A percentile compares a stretch with the other conserved stretches of the same genome.
Conservation (phyloP, 2,329 filamentous ascomycete species). For the Beauveria sp. region DNA sequence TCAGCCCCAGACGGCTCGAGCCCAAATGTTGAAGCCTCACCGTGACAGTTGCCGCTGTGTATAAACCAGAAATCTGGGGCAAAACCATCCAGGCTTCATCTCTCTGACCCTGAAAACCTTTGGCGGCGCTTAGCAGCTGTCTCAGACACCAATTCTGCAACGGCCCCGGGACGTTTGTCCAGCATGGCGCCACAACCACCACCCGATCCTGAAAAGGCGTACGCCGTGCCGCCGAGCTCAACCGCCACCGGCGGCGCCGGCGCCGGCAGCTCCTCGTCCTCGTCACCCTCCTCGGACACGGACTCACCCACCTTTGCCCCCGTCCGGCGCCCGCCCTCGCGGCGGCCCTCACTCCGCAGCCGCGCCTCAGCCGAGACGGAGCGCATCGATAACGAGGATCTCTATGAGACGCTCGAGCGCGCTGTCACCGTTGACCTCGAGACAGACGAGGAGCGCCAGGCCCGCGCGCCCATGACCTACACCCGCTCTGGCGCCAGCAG, state of each 20-base stretch:
- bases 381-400: constrained; percentile 16
- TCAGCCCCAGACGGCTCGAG: neutral
- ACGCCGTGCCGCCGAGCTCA: neutral
- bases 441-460: constrained; percentile 31
- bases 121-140: neutral
- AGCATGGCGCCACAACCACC: neutral
- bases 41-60: neutral
- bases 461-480: constrained; percentile 38
- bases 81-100: too few relatives aligned
- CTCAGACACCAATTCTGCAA: neutral
- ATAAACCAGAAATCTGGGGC: neutral
- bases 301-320: neutral
- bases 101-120: too few relatives aligned
- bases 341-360: neutral
- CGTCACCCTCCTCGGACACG: neutral
- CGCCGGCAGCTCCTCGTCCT: neutral
- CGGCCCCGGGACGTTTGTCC: neutral
- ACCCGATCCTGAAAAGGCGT: constrained; percentile 7
- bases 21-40: neutral
- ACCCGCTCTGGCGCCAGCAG: constrained; percentile 31
- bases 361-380: constrained; percentile 9
- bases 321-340: neutral
- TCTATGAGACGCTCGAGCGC: constrained; percentile 24
- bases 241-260: neutral
- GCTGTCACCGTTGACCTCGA: constrained; percentile 26